Evolutionary conservation across 306 rosid genomes (phyloP), one percentile per base, ranked within the genome.

Genomic region (Castanea crenata): DNA sequence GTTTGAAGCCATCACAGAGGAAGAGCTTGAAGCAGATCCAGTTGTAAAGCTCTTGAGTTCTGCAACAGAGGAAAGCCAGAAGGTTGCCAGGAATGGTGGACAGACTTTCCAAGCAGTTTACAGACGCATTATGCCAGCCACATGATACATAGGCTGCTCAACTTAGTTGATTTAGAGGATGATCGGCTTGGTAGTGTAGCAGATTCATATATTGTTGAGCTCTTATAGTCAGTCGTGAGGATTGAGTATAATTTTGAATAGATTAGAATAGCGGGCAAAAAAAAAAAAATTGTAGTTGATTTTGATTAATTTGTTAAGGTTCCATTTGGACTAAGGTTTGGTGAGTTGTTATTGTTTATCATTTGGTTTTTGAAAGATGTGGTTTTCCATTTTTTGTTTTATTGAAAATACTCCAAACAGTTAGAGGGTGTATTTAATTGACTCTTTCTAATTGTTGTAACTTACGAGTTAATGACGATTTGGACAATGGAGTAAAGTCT

Each of bases 61-160:
- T 76, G 98, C 92, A 54, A 95, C 98, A 4, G 97, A 95, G 88
- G 99, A 95, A 88, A 97, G 98, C n/a, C 99, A 93, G 73, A 93
- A 95, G 87, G 99, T 95, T 78, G 96, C 97, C 64, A 87, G 99
- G 71, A 95, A 90, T 83, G 99, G 83, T 32, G 99, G 99, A 65
- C 96, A 86, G 82, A 95, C 97, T 32, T 93, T 91, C 80, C 88
- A 21, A 78, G 98, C 98, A 16, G 85, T 95, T 49, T 91, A 20
- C 85, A 89, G 94, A 81, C 98, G 98, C 69, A 82, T 88, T 71
- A 79, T 55, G 12, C 87, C 87, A 56, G 65, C 86, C 78, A 35
- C 82, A 79, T 89, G 82, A 92, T 58, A 38, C 84, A 51, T 69
- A 85, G 27, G 46, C 71, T 80, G 52, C 78, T 13, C 55, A 81